These are phyloP conservation scores for Serpula lacrymans DNA, from an alignment of 768 basidiomycete species.

Conservation along the genomic window DNA sequence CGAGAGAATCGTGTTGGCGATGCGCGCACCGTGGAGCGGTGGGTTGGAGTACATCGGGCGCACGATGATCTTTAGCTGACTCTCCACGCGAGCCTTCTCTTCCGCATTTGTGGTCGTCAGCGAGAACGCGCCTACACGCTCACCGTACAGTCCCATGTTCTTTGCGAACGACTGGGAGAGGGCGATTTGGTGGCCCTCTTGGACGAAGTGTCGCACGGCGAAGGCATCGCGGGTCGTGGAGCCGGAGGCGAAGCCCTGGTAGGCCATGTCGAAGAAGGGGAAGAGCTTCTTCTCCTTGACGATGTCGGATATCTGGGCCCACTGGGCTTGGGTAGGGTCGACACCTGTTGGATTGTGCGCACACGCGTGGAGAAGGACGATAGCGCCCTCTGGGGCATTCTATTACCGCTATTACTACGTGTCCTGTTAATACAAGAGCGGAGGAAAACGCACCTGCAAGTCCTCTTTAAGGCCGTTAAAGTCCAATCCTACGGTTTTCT, in stretches of 20 bases:
- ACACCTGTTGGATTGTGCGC: constrained; percentile 99
- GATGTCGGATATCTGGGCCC: constrained; percentile 86
- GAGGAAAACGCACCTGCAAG: constrained; percentile 56
- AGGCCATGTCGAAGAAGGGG: constrained; percentile 99
- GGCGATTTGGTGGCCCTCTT: constrained; percentile 85
- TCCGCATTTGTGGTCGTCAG: constrained; percentile 64
- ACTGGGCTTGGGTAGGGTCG: constrained; percentile 91
- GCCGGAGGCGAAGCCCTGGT: constrained; percentile 98
- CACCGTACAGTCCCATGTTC: constrained; percentile 99
- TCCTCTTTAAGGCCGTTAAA: constrained; percentile 89
- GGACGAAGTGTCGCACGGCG: constrained; percentile 91
- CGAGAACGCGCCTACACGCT: constrained; percentile 97
- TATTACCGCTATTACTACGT: constrained; percentile 14
- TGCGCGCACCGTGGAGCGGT: constrained; percentile 83
- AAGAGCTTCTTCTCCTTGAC: constrained; percentile 87
- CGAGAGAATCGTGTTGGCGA: constrained; percentile 81
- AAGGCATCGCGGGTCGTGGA: constrained; percentile 88
- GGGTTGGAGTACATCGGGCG: constrained; percentile 99
- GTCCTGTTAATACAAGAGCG: not conserved
- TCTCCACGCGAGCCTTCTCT: constrained; percentile 85
- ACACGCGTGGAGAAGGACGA: constrained; percentile 93
- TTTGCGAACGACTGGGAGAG: constrained; percentile 97
- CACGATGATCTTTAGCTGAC: constrained; percentile 92
- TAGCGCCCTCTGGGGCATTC: constrained; percentile 74
- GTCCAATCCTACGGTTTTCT: constrained; percentile 87